These are phyloP conservation scores for Ustilago xerochloae DNA, from an alignment of 1,284 basidiomycete genomes.

Conservation along the genomic window DNA sequence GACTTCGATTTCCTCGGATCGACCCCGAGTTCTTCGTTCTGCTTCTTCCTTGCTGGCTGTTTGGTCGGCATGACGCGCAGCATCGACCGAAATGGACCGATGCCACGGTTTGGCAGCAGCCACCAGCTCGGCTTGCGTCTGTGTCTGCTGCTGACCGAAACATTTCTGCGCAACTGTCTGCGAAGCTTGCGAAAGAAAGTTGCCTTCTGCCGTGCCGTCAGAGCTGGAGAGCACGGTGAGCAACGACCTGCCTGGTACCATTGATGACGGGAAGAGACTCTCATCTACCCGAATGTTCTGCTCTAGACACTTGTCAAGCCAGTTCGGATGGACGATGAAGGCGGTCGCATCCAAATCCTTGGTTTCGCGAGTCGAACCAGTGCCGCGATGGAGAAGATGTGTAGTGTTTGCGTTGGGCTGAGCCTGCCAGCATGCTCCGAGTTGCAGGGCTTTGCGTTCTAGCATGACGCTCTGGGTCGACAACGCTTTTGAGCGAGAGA, in stretches of 20 bases:
- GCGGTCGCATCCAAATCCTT: conserved; percentile 11
- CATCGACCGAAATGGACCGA: conserved; percentile 42
- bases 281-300: conserved; percentile 41
- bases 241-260: conserved; percentile 36
- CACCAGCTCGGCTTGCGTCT: conserved; percentile 25
- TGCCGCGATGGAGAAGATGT: conserved; percentile 39
- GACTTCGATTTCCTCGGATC: conserved; percentile 18
- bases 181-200: conserved; percentile 40
- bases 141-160: not conserved
- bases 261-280: conserved; percentile 34
- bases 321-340: conserved; percentile 41
- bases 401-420: conserved; percentile 21
- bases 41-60: not conserved
- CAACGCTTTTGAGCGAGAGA: conserved; percentile 33
- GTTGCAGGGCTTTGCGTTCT: conserved; percentile 39
- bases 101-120: conserved; percentile 46
- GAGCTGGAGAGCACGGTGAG: conserved; percentile 41
- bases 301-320: conserved; percentile 49
- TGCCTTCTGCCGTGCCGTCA: conserved; percentile 37
- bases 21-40: conserved; percentile 1
- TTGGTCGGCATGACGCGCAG: conserved; percentile 3
- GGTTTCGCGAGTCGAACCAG: conserved; percentile 19
- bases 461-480: conserved; percentile 25
- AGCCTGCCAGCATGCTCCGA: conserved; percentile 39
- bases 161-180: conserved; percentile 8